Evolutionary conservation across 169 alveolate genomes (phyloP), one percentile per base, ranked within the genome.

Genomic region (Eimeria falciformis): DNA sequence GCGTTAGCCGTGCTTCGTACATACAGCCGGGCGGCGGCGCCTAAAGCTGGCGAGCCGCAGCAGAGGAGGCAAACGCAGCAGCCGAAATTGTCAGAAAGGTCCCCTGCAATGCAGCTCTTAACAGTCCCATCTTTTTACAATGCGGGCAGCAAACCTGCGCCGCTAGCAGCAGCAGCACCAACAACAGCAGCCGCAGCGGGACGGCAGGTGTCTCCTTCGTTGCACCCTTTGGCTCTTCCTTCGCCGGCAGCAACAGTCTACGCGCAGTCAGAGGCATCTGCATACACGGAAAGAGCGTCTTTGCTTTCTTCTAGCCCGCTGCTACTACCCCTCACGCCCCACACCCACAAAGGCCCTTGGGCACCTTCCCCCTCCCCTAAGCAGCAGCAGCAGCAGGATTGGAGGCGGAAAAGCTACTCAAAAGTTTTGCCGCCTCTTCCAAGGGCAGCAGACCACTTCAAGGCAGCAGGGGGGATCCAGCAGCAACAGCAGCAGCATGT

Each of bases 171-270:
- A n/a, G 78, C 78, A 71, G 56, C 83, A 71, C 58, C 83, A 71
- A 5, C 50, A 40, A 17, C 83, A 37, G 83, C 83, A 71, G 83
- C 83, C 29, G 25, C 50, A 27, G 5, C 83, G 7, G 56, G 33
- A 11, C 23, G 58, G 3, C 29, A 71, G 29, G 9, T 56, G 12
- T 29, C 83, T 9, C 83, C 83, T 5, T 12, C 83, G 14, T 25
- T 71, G 50, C 83, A 71, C 23, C 23, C 83, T 3, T 12, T 40
- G n/a, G 33, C 40, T 21, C 83, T 56, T 7, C 56, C 83, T 25
- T 71, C 83, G 3, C 83, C 83, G 2, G 83, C 83, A 71, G 83
- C 83, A 71, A 71, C 83, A 29, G 83, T 56, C 14, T 71, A 71
- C 56, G 83, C 83, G 6, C 53, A 71, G 33, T 71, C 83, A 9